Conservation (phyloP, 2,329 filamentous ascomycete species). For the Apiospora koreana region DNA sequence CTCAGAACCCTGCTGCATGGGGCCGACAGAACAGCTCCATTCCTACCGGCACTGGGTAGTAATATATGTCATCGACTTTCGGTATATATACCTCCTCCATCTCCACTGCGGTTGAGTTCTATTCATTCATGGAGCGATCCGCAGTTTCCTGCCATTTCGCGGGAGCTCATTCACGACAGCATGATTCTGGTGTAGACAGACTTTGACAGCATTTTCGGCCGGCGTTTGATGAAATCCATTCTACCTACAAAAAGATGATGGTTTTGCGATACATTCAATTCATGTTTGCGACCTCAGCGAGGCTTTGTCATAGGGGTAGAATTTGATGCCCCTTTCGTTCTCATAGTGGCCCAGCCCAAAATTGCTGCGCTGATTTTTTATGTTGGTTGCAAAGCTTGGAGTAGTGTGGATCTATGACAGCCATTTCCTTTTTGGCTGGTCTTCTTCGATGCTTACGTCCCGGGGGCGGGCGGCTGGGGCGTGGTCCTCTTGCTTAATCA, state of each 20-base stretch:
- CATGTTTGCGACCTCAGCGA: slow-evolving; percentile 16
- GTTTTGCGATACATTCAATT: slow-evolving; percentile 16
- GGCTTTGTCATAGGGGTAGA: background rate
- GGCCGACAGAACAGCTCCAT: slow-evolving; percentile 52
- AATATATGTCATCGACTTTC: slow-evolving; percentile 16
- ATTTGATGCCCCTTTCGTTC: slow-evolving; percentile 24
- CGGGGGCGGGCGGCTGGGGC: background rate
- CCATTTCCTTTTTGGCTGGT: slow-evolving; percentile 22
- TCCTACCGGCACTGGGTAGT: slow-evolving; percentile 46
- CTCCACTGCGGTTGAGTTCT: slow-evolving; percentile 23
- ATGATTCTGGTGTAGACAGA: slow-evolving; percentile 29
- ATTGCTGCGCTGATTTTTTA: background rate
- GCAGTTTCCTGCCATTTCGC: background rate
- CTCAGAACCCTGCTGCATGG: slow-evolving; percentile 36
- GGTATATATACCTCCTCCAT: slow-evolving; percentile 18
- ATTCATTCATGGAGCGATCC: slow-evolving; percentile 2
- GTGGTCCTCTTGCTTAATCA: background rate
- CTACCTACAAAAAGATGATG: slow-evolving; percentile 16
- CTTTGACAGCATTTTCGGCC: slow-evolving; percentile 31
- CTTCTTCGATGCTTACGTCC: slow-evolving; percentile 17
- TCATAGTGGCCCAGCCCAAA: slow-evolving; percentile 17
- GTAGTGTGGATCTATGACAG: slow-evolving; percentile 26
- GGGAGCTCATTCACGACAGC: slow-evolving; percentile 23
- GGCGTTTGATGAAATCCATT: slow-evolving; percentile 29
- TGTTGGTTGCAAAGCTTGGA: slow-evolving; percentile 27